These are phyloP conservation scores for Acacia pycnantha DNA, from an alignment of 331 rosid species.

Conservation along the genomic window DNA sequence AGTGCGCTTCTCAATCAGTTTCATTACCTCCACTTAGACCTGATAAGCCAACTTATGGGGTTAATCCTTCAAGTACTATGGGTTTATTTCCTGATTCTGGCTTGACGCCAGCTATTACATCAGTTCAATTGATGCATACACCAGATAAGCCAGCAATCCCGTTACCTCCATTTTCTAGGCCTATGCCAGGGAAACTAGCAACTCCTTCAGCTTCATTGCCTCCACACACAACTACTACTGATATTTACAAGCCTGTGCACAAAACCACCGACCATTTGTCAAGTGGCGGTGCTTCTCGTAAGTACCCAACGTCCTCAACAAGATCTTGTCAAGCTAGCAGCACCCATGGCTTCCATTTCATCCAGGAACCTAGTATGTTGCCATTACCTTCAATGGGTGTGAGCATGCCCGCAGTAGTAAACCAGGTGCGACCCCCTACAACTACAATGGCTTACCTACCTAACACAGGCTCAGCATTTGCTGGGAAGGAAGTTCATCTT, in stretches of 20 bases:
- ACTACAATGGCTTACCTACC: constrained; percentile 21
- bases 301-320: constrained; percentile 26
- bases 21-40: neutral
- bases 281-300: constrained; percentile 16
- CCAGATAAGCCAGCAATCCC: neutral
- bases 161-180: constrained; percentile 16
- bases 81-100: constrained; percentile 15
- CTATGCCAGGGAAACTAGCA: constrained; percentile 1
- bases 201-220: constrained; percentile 13
- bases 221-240: constrained; percentile 10
- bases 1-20: constrained; percentile 20
- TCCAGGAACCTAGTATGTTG: constrained; percentile 13
- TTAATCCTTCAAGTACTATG: neutral
- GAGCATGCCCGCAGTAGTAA: constrained; percentile 18
- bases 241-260: constrained; percentile 15
- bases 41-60: neutral
- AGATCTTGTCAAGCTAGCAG: constrained; percentile 14
- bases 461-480: constrained; percentile 15
- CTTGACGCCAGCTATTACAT: constrained; percentile 14
- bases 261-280: constrained; percentile 17
- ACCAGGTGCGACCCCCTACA: constrained; percentile 26
- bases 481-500: neutral
- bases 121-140: constrained; percentile 9
- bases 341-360: constrained; percentile 25
- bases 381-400: constrained; percentile 14